A percentile compares a stretch with the other conserved stretches of the same genome.
These are phyloP conservation scores for Fraxinus sp. DNA, from an alignment of 305 asterid species.

Conservation along the genomic window DNA sequence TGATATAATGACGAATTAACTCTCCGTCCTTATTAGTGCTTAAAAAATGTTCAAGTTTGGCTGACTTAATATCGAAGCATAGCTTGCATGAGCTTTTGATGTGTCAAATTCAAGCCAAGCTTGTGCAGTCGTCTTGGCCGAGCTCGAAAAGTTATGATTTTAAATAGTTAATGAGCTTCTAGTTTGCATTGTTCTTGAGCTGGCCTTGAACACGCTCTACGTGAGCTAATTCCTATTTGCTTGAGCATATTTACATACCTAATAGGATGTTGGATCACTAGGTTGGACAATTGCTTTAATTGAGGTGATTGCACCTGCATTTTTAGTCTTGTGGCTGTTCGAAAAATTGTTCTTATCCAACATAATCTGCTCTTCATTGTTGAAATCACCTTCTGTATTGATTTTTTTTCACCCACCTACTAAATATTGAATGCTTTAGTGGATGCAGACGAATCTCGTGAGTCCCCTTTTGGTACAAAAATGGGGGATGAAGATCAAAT, in stretches of 20 bases:
- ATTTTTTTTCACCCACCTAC: constrained; percentile 3
- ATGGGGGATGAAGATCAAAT: constrained; percentile 47
- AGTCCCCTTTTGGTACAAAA: constrained; percentile 38
- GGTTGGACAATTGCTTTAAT: not conserved
- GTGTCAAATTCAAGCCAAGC: not conserved
- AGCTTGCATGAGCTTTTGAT: not conserved
- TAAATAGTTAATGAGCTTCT: not conserved
- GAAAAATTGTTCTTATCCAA: not conserved
- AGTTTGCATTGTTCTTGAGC: not conserved
- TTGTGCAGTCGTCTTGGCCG: not conserved
- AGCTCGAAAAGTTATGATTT: not conserved
- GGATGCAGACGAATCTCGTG: constrained; percentile 48
- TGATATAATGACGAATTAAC: too few relatives aligned
- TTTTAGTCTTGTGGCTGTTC: not conserved
- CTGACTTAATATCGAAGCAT: not conserved
- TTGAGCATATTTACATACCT: not conserved
- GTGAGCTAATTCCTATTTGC: not conserved
- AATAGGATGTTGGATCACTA: not conserved
- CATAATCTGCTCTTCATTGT: not conserved
- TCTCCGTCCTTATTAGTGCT: too few relatives aligned
- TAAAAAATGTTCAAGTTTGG: not conserved
- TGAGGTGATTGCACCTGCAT: not conserved
- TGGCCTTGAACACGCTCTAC: not conserved
- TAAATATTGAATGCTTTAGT: constrained; percentile 17
- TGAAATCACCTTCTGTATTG: constrained; percentile 7